phyloP scores from a whole-genome alignment of 148 eudicot species.

The Fagopyrum tataricum region DNA sequence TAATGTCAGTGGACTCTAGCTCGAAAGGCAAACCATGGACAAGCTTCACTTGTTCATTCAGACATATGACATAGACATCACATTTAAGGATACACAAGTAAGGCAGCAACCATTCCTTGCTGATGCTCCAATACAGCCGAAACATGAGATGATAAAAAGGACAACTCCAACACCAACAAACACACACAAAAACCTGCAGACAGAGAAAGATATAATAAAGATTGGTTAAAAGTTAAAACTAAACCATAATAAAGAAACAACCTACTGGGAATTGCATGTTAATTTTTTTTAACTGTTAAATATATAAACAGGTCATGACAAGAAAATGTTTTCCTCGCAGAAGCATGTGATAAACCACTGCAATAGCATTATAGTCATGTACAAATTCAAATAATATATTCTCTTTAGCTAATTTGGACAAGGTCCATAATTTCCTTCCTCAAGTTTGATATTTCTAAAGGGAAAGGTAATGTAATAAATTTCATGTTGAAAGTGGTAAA shows the following conservation, averaged over 20 bases:
- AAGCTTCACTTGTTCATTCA: background rate
- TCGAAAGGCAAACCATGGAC: background rate
- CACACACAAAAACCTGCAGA: constrained; percentile 77
- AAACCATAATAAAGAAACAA: background rate
- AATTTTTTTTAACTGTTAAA: background rate
- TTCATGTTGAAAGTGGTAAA: background rate
- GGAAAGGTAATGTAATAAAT: background rate
- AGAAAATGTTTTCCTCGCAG: background rate
- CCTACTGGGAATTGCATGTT: background rate
- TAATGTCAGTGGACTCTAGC: background rate
- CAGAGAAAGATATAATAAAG: background rate
- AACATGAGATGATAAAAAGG: constrained; percentile 73
- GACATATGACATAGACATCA: background rate
- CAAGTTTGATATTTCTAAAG: background rate
- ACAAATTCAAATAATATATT: background rate
- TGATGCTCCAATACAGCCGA: constrained; percentile 82
- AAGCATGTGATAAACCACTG: background rate
- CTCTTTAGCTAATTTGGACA: background rate
- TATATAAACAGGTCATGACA: background rate
- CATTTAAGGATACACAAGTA: constrained; percentile 67
- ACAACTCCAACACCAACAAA: constrained; percentile 63
- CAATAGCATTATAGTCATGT: background rate
- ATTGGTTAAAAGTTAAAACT: background rate
- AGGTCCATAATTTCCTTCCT: background rate
- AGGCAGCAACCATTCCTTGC: constrained; percentile 89